Base-by-base conservation (phyloP, 441 rosid species). In the Populus hybrid region DNA sequence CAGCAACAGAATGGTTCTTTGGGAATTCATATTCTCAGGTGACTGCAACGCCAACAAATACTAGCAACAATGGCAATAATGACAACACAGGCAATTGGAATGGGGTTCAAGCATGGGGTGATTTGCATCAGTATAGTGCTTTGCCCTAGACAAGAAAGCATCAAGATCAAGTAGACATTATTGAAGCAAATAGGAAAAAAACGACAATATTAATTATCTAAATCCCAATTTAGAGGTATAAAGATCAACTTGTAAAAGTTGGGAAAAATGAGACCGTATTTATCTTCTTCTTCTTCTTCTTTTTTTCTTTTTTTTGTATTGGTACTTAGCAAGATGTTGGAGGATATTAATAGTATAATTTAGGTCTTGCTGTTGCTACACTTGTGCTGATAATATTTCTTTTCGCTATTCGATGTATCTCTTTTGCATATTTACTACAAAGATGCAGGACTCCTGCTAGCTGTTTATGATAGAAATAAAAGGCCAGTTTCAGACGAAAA, bases 1-100 rank as follows among this genome's bases (percentile, higher is more conserved):
- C 71, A 65, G 76, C 91, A 24, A 94, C 95, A 0, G 97, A 94
- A 71, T 94, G 98, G 97, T 91, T 90, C 87, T 93, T 93, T 72
- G 97, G 97, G 78, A 93, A 90, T 83, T 88, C 90, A 20, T 89
- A 83, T 53, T 84, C 84, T 3, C 88, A 88, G 69, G 86, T 86
- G 21, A 77, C 79, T 75, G 80, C 83, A 31, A 86, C 85, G 35
- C 85, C 89, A 9, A 76, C 84, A 9, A 84, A 73, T 69, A 78
- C 82, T 45, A 82, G 71, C 81, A 77, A 83, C 73, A 84, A 77
- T 68, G 89, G 82, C 71, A 88, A 84, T 59, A 8, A 59, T 63
- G 82, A 84, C 50, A 79, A 76, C 79, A 68, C 78, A 71, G 69
- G 69, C 82, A 85, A 85, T 84, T 89, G 95, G 92, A 84, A 83